Evolutionary conservation across 2,329 filamentous ascomycete genomes (phyloP), one percentile per base, ranked within the genome.

Genomic region (Akanthomyces uredinophilus): DNA sequence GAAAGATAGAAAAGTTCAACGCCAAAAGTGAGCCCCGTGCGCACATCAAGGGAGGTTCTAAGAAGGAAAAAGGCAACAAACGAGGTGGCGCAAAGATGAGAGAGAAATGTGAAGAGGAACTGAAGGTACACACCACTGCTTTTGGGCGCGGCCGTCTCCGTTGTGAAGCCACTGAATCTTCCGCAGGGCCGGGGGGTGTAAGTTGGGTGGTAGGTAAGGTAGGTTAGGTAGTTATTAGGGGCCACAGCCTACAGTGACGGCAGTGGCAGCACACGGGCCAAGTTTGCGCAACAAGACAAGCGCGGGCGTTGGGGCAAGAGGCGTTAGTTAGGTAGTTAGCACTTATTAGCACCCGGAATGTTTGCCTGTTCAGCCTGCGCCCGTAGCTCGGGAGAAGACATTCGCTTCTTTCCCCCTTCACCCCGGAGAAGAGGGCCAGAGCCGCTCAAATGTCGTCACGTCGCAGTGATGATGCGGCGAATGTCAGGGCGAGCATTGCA

Each of bases 231-330:
- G n/a, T n/a, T n/a, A n/a, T n/a, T n/a, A n/a, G 32, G 43, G 43
- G 10, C 43, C 18, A 18, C 43, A 20, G 43, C 41, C 41, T 44
- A 7, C 13, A 44, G 20, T 7, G 41, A 24, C 14, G 11, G 49
- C 10, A 51, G 47, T 6, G 10, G 52, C 10, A 29, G 43, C 54
- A 29, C 54, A 59, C 47, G 47, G 24, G 22, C 56, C 56, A 59
- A 59, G 56, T 59, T 59, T 59, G 56, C 56, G 44, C 56, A 51
- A 51, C 56, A 59, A 43, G 27, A 29, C 27, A 29, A 29, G 56
- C 56, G 55, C 56, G 46, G 56, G 56, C 46, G 35, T 22, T 41
- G 55, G 5, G 27, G 27, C 27, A 46, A 27, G 27, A 22, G 24
- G 54, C 54, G 20, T 47, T 37, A 29, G 27, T 29, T 29, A 29